A percentile compares a stretch with the other conserved stretches of the same genome.
phyloP scores from a whole-genome alignment of 78 protist genomes.

The Polysphondylium violaceum region DNA sequence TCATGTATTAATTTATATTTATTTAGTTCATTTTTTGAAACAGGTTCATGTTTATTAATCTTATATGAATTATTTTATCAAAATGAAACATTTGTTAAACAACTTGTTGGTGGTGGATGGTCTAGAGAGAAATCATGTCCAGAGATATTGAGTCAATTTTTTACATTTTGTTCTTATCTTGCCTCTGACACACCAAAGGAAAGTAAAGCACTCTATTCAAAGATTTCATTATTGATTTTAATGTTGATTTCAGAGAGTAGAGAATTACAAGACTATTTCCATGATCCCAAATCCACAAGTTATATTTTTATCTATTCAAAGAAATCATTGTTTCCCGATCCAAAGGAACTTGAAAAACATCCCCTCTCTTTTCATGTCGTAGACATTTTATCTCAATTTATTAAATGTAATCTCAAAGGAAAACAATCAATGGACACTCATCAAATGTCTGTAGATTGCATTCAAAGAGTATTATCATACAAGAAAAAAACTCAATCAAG shows the following conservation, averaged over 20 bases:
- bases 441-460: slow-evolving; percentile 16
- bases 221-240: slow-evolving; percentile 13
- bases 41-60: slow-evolving; percentile 38
- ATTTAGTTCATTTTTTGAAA: slow-evolving; percentile 29
- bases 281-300: slow-evolving; percentile 48
- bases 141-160: slow-evolving; percentile 38
- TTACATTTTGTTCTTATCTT: slow-evolving; percentile 27
- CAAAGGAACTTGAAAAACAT: slow-evolving; percentile 61
- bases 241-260: slow-evolving; percentile 20
- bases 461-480: slow-evolving; percentile 47
- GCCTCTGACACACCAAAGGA: slow-evolving; percentile 53
- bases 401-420: slow-evolving; percentile 74
- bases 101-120: slow-evolving; percentile 15
- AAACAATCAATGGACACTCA: slow-evolving; percentile 46
- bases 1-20: neutral
- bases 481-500: slow-evolving; percentile 63
- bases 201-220: slow-evolving; percentile 18
- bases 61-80: slow-evolving; percentile 60
- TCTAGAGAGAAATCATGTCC: slow-evolving; percentile 32
- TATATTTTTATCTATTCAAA: slow-evolving; percentile 69
- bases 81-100: slow-evolving; percentile 40
- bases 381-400: slow-evolving; percentile 51
- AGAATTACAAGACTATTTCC: slow-evolving; percentile 64
- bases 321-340: slow-evolving; percentile 64
- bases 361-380: slow-evolving; percentile 34